Evolutionary conservation across 345 rosid species (phyloP).

Genomic region (Heritiera fomes): DNA sequence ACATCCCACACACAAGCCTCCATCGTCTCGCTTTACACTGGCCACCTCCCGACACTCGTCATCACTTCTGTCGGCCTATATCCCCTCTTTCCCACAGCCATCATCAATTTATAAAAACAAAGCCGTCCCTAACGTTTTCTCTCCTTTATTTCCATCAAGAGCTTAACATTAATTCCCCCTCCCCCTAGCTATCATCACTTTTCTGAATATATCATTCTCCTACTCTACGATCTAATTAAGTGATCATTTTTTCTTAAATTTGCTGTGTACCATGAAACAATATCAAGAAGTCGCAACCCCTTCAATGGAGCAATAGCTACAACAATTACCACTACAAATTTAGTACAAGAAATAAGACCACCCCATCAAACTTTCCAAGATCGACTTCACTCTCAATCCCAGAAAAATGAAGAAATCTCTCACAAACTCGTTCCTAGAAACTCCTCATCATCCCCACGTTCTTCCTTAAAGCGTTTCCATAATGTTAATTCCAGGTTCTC

Average conservation of each 20-base stretch:
- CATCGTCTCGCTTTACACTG: constrained; percentile 49
- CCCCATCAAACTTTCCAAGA: constrained; percentile 45
- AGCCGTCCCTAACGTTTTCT: neutral
- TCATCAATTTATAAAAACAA: neutral
- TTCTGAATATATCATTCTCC: neutral
- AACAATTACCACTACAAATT: constrained; percentile 23
- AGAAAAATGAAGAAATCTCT: constrained; percentile 38
- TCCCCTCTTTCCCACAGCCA: neutral
- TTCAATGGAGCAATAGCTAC: constrained; percentile 44
- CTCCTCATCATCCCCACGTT: constrained; percentile 11
- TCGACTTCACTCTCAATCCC: constrained; percentile 38
- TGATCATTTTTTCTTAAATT: neutral
- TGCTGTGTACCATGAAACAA: neutral
- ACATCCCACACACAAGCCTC: constrained; percentile 23
- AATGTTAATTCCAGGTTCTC: constrained; percentile 41
- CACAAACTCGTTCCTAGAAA: constrained; percentile 35
- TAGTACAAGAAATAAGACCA: constrained; percentile 39
- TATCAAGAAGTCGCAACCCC: constrained; percentile 35
- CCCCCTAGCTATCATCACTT: neutral
- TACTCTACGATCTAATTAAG: neutral
- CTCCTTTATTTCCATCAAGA: neutral
- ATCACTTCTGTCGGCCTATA: constrained; percentile 61
- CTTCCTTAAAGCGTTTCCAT: constrained; percentile 23
- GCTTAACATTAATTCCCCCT: too few relatives aligned
- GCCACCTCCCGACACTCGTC: constrained; percentile 55